Conservation (phyloP, 768 basidiomycete species). For the Phaffia tasmanica region DNA sequence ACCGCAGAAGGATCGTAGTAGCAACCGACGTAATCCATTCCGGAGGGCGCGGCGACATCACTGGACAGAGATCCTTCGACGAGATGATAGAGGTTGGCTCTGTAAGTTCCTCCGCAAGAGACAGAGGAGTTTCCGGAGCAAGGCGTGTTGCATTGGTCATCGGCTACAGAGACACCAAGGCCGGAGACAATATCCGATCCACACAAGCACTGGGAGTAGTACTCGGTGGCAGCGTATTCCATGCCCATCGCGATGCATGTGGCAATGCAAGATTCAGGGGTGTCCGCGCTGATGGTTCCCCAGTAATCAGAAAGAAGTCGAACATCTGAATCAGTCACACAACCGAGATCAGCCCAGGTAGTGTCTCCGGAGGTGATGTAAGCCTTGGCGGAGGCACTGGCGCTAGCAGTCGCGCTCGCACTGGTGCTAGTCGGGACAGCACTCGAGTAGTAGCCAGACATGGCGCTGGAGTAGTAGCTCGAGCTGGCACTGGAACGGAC, state of each 20-base stretch:
- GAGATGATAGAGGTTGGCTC: constrained; percentile 11
- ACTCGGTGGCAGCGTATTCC: constrained; percentile 7
- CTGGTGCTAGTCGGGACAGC: not conserved
- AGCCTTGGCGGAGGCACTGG: not conserved
- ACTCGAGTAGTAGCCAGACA: no score
- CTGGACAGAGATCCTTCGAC: no score
- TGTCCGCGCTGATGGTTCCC: no score
- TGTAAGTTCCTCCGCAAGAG: constrained; percentile 9
- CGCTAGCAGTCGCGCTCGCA: constrained; percentile 4
- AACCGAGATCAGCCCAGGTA: constrained; percentile 6
- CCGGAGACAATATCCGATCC: not conserved
- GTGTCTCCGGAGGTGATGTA: not conserved
- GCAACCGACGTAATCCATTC: no score
- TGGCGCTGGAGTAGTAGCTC: no score
- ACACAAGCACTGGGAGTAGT: not conserved
- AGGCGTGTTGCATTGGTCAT: not conserved
- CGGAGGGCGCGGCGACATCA: no score
- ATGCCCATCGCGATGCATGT: not conserved
- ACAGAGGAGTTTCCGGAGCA: not conserved
- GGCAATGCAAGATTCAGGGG: not conserved
- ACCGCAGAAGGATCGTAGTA: no score
- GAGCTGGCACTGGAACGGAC: no score
- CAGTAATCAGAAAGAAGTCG: not conserved
- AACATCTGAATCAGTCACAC: not conserved
- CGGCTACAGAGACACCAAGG: not conserved